These are phyloP conservation scores for Cystobasidium pallidum DNA, from an alignment of 1,284 basidiomycete genomes.

Conservation along the genomic window DNA sequence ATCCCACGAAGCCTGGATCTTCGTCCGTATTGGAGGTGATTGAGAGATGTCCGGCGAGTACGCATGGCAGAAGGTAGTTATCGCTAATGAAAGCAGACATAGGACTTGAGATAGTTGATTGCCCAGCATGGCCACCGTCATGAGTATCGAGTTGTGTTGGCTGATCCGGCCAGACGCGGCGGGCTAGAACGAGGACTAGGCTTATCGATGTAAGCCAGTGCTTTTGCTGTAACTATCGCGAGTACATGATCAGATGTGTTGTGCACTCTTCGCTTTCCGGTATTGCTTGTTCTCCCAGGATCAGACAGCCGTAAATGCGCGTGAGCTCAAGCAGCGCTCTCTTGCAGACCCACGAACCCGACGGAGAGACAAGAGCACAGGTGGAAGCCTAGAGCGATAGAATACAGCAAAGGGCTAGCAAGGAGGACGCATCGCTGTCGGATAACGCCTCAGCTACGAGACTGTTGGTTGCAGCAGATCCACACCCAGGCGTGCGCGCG, in stretches of 20 bases:
- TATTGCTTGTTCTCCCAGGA: neutral
- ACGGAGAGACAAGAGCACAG: constrained; percentile 3
- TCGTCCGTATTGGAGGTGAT: constrained; percentile 29
- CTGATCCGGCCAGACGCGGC: neutral
- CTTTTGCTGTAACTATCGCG: neutral
- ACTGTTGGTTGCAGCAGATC: too few relatives aligned
- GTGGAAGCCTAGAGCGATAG: neutral
- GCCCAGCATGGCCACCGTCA: neutral
- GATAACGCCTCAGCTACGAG: too few relatives aligned
- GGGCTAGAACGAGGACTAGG: neutral
- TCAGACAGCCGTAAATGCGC: neutral
- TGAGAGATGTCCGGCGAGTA: neutral
- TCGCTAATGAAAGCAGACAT: neutral
- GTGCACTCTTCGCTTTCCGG: neutral
- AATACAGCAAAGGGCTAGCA: neutral
- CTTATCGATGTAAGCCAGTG: neutral
- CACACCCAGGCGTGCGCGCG: neutral
- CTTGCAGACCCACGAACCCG: neutral
- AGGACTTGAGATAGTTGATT: neutral
- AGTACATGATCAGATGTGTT: neutral
- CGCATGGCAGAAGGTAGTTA: neutral
- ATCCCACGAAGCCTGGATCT: constrained; percentile 42
- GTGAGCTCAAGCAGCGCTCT: constrained; percentile 1
- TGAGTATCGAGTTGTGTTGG: neutral
- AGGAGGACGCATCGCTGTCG: neutral